Evolutionary conservation across 2,329 filamentous ascomycete species (phyloP).

Genomic region (Colletotrichum musicola): DNA sequence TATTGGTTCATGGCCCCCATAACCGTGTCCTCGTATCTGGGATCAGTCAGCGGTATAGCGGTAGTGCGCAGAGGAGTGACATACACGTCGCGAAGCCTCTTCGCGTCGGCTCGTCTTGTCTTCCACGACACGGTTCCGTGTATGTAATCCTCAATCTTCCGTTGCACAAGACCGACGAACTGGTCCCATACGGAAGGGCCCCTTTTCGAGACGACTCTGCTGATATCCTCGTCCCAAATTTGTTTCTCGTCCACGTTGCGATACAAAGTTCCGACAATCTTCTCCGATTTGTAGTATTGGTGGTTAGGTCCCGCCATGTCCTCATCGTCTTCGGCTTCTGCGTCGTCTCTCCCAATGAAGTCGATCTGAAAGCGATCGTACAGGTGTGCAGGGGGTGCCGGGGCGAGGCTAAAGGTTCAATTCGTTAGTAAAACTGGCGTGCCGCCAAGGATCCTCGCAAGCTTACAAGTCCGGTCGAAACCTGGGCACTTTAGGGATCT

Average conservation of each 20-base stretch:
- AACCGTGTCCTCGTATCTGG: slow-evolving; percentile 62
- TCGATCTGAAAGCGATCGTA: slow-evolving; percentile 59
- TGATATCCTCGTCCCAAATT: slow-evolving; percentile 69
- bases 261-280: slow-evolving; percentile 78
- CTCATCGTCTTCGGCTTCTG: slow-evolving; percentile 60
- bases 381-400: slow-evolving; percentile 58
- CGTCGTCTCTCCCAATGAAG: slow-evolving; percentile 47
- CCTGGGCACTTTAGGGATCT: slow-evolving; percentile 55
- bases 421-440: no score
- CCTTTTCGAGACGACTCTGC: slow-evolving; percentile 42
- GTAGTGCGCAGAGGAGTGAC: slow-evolving; percentile 26
- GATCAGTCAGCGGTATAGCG: neutral
- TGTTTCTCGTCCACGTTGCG: slow-evolving; percentile 78
- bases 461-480: slow-evolving; percentile 69
- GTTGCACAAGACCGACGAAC: slow-evolving; percentile 48
- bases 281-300: slow-evolving; percentile 75
- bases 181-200: slow-evolving; percentile 59
- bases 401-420: slow-evolving; percentile 55
- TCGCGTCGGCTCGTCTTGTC: slow-evolving; percentile 52
- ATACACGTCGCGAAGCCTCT: slow-evolving; percentile 61
- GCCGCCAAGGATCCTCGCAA: no score
- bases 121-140: slow-evolving; percentile 48
- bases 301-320: slow-evolving; percentile 59
- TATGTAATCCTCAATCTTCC: slow-evolving; percentile 46
- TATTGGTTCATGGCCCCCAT: slow-evolving; percentile 55